A percentile compares a stretch with the other conserved stretches of the same genome.
Evolutionary conservation across 2,329 filamentous ascomycete species (phyloP).

Genomic region (Aspergillus hiratsukae): DNA sequence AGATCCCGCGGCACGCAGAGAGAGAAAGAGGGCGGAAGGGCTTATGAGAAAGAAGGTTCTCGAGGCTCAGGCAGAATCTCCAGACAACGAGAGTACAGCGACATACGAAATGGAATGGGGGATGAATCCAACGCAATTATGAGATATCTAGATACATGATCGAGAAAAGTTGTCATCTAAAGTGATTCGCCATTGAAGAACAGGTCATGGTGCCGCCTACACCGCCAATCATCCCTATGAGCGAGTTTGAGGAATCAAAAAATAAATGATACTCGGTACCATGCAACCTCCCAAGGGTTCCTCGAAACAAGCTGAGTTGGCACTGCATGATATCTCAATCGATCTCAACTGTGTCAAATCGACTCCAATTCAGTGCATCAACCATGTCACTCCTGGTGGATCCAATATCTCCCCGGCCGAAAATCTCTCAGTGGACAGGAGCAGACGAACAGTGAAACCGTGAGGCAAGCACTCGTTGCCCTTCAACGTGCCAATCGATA

Average conservation of each 20-base stretch:
- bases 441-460: not conserved
- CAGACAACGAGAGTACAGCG: not conserved
- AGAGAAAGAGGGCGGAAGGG: constrained; percentile 41
- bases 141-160: not conserved
- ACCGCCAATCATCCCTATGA: not conserved
- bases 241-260: constrained; percentile 1
- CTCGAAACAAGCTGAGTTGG: not conserved
- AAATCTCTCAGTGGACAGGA: not conserved
- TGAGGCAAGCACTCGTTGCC: not conserved
- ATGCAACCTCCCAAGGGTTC: not conserved
- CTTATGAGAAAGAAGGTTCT: constrained; percentile 30
- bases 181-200: not conserved
- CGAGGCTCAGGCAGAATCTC: constrained; percentile 12
- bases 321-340: not conserved
- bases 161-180: not conserved
- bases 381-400: not conserved
- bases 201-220: not conserved
- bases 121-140: not conserved
- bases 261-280: not conserved
- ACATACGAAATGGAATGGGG: not conserved
- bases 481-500: not conserved
- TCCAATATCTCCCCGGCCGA: not conserved
- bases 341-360: not conserved
- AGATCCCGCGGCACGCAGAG: constrained; percentile 32
- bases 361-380: not conserved